A percentile compares a stretch with the other conserved stretches of the same genome.
Conservation (phyloP, 768 basidiomycete genomes). For the Boletus eberwhitei region DNA sequence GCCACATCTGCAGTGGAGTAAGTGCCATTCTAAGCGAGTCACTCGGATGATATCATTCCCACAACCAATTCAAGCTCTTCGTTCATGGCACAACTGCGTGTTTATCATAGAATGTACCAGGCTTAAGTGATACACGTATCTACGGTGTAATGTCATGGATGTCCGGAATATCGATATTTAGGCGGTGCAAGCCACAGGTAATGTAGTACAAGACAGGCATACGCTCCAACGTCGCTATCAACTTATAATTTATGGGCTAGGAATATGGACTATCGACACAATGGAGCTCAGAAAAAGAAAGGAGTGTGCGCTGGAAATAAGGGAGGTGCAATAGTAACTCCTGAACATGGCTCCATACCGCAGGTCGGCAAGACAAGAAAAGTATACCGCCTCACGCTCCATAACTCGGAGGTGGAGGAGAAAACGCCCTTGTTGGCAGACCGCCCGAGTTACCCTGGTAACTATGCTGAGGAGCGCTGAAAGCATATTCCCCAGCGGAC, state of each 20-base stretch:
- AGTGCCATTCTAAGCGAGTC: neutral
- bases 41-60: conserved; percentile 7
- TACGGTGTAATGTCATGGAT: neutral
- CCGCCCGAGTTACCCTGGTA: conserved; percentile 13
- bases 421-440: neutral
- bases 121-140: neutral
- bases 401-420: conserved; percentile 25
- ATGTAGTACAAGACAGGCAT: conserved; percentile 17
- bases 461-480: conserved; percentile 23
- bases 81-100: neutral
- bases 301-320: conserved; percentile 2
- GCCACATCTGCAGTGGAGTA: neutral
- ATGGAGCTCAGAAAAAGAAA: neutral
- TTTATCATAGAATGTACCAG: neutral
- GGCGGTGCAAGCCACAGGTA: conserved; percentile 5
- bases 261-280: conserved; percentile 5
- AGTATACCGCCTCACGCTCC: neutral
- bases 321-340: neutral
- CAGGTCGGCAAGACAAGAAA: neutral
- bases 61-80: neutral
- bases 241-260: conserved; percentile 24
- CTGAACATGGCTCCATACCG: neutral
- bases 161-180: conserved; percentile 1
- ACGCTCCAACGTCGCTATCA: conserved; percentile 4
- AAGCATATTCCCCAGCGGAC: conserved; percentile 22